Conservation (phyloP, 495 filamentous ascomycete species). For the Neurospora sublineolata region DNA sequence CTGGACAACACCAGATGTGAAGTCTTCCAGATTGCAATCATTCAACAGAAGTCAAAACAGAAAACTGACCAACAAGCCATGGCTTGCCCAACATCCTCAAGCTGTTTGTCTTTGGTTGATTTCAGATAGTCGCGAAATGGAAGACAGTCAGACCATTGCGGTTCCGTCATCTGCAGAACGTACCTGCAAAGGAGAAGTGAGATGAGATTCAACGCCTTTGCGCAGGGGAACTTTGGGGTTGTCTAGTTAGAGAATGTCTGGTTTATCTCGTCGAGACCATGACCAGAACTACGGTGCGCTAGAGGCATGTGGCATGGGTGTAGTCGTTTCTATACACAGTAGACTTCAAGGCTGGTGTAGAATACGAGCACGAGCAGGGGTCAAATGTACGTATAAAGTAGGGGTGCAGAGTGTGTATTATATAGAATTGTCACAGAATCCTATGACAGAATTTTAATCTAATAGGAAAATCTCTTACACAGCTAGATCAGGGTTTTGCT, state of each 20-base stretch:
- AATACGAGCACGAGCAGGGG: too few relatives aligned
- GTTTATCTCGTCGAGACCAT: background rate
- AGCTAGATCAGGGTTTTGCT: too few relatives aligned
- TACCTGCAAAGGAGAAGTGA: background rate
- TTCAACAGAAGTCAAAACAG: background rate
- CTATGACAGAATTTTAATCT: too few relatives aligned
- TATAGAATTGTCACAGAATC: too few relatives aligned
- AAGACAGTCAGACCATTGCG: background rate
- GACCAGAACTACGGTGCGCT: background rate
- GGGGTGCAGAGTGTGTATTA: too few relatives aligned
- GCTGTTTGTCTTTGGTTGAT: background rate
- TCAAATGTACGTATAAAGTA: too few relatives aligned
- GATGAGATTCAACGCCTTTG: background rate
- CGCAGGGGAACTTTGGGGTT: background rate
- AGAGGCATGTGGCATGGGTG: background rate
- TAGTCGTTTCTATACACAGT: background rate
- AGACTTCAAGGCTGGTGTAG: background rate
- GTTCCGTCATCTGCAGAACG: background rate
- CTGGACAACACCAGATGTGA: background rate
- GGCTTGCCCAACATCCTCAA: background rate
- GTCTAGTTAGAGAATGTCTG: background rate
- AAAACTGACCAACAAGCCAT: background rate
- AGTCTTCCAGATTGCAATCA: background rate
- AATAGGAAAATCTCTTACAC: too few relatives aligned
- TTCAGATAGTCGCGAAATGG: background rate